Conservation (phyloP, 768 basidiomycete species). For the Strobilomyces dryophilus region DNA sequence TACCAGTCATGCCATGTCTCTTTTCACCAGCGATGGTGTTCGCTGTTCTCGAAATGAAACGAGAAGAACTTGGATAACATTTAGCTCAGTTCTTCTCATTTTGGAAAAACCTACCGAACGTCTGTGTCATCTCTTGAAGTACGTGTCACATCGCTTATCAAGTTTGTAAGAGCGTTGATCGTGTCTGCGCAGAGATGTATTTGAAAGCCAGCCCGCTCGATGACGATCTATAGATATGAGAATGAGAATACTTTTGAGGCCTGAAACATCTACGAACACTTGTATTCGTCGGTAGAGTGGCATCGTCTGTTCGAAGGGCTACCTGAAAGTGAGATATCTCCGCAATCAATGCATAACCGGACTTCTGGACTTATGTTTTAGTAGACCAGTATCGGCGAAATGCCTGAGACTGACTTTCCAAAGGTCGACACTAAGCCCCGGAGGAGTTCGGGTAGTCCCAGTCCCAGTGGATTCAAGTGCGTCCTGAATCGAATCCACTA, state of each 20-base stretch:
- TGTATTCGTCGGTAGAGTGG: slow-evolving; percentile 32
- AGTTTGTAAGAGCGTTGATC: slow-evolving; percentile 50
- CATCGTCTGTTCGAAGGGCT: slow-evolving; percentile 31
- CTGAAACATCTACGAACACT: slow-evolving; percentile 32
- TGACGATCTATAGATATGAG: slow-evolving; percentile 41
- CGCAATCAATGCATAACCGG: slow-evolving; percentile 67
- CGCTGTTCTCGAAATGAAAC: slow-evolving; percentile 1
- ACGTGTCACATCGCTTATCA: slow-evolving; percentile 50
- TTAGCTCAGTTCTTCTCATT: not conserved
- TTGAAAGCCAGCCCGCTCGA: slow-evolving; percentile 50
- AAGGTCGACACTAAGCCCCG: slow-evolving; percentile 36
- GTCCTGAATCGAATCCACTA: slow-evolving; percentile 50
- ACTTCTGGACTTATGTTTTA: slow-evolving; percentile 34
- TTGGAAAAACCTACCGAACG: slow-evolving; percentile 19
- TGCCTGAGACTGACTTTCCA: slow-evolving; percentile 62
- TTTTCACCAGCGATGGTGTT: slow-evolving; percentile 3
- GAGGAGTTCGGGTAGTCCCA: slow-evolving; percentile 16
- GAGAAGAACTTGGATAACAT: slow-evolving; percentile 8
- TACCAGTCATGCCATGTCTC: slow-evolving; percentile 28
- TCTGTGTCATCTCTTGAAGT: slow-evolving; percentile 34
- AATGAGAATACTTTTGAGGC: not conserved
- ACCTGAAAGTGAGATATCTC: slow-evolving; percentile 53
- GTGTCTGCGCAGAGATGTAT: slow-evolving; percentile 81
- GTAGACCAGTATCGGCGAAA: not conserved
- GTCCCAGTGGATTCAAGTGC: slow-evolving; percentile 18